Evolutionary conservation across 2,329 filamentous ascomycete genomes (phyloP), one percentile per base, ranked within the genome.

Genomic region (Monosporascus sp.): DNA sequence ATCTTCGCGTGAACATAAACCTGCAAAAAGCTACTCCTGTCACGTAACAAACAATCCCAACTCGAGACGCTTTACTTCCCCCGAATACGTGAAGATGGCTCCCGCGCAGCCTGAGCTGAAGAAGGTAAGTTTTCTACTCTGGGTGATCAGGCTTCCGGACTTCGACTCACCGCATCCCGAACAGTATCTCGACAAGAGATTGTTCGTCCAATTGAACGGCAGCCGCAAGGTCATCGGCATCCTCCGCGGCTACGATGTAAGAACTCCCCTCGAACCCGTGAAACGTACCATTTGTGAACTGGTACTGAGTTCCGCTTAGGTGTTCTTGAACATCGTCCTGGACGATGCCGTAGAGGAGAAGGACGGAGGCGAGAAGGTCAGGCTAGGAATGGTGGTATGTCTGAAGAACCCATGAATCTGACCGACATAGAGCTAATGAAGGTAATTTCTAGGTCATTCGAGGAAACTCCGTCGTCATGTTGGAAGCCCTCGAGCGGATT

Each of bases 91-190:
- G 77, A 88, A 80, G 62, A 99, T 99, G 94, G 91, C 94, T 77
- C 93, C 95, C 86, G 92, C 94, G 72, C 94, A 97, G 77, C 94
- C 94, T 66, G 95, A 99, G 79, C 84, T 99, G 59, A 99, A 97
- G 78, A 99, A 97, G 86, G 94, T 95, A 76, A 53, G 53, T 38
- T 24, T 47, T 31, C 46, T 50, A 20, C 7, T 20, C 16, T 26
- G 2, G 7, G 2, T 31, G 7, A 50, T 41, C 54, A 58, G 34
- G 59, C 40, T 45, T 22, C 22, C 45, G 22, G 40, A 49, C n/a
- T n/a, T 31, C 24, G 27, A 52, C 56, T 61, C 41, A 61, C 50
- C 51, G 48, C 49, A 45, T 37, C 58, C 53, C 20, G 17, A 50
- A 49, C 66, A 99, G 94, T 99, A 99, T 76, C 91, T 99, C 76